Conservation (phyloP, 2,329 filamentous ascomycete species). For the Alternaria panax region DNA sequence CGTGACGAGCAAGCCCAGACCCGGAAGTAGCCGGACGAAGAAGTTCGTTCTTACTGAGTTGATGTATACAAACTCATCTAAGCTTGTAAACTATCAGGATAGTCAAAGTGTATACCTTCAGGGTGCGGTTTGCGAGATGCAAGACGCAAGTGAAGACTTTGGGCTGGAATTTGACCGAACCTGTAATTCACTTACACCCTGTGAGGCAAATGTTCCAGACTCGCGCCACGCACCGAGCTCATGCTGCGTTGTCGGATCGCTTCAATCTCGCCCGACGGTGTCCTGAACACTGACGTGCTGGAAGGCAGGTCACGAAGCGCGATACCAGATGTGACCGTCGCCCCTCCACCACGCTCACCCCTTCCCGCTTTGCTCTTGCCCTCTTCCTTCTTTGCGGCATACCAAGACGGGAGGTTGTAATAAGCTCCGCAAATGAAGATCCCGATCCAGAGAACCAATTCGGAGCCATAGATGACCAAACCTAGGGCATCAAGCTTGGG, state of each 20-base stretch:
- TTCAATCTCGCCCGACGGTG: constrained; percentile 55
- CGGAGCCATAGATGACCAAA: constrained; percentile 71
- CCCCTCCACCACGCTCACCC: not conserved
- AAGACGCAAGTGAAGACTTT: not conserved
- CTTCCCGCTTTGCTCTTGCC: constrained; percentile 3
- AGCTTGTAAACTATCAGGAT: too few species aligned
- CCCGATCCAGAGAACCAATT: constrained; percentile 71
- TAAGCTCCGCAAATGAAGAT: constrained; percentile 71
- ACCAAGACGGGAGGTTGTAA: constrained; percentile 69
- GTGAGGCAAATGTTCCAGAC: constrained; percentile 7
- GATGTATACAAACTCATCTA: too few species aligned
- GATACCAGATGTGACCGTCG: constrained; percentile 33
- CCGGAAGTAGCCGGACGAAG: not conserved
- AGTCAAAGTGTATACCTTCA: not conserved
- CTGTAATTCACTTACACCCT: constrained; percentile 14
- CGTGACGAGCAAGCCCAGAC: not conserved
- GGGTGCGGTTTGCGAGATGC: not conserved
- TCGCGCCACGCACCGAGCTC: constrained; percentile 13
- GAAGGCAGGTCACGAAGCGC: constrained; percentile 62
- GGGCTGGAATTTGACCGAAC: not conserved
- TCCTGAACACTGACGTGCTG: constrained; percentile 70
- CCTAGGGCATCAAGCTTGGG: constrained; percentile 66
- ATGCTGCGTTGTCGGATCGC: constrained; percentile 31
- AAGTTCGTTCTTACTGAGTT: too few species aligned
- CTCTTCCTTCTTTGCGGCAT: constrained; percentile 48